These are phyloP conservation scores for Xylogone sp. DNA, from an alignment of 2,329 filamentous ascomycete species.

Conservation along the genomic window DNA sequence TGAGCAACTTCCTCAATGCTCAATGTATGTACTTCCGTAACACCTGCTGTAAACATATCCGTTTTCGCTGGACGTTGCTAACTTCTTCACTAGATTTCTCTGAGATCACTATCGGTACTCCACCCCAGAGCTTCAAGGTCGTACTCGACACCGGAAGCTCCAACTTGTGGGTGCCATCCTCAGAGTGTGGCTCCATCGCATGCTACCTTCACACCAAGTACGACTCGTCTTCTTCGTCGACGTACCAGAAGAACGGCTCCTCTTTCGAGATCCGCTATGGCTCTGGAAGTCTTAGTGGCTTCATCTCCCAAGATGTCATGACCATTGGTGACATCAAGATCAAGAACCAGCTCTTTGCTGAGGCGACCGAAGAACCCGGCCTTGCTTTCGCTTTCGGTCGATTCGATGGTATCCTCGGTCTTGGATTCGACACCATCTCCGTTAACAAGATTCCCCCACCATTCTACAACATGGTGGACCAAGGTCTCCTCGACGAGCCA, in stretches of 20 bases:
- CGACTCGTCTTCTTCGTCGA: conserved; percentile 82
- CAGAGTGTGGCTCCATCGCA: conserved; percentile 88
- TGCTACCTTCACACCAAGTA: conserved; percentile 98
- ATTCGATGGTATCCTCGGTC: conserved; percentile 94
- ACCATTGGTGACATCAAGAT: conserved; percentile 86
- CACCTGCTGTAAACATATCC: too few relatives aligned
- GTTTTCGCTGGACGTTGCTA: conserved; percentile 16
- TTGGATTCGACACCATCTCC: conserved; percentile 94
- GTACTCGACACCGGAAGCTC: conserved; percentile 98
- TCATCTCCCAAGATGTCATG: conserved; percentile 84
- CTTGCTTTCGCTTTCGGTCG: conserved; percentile 96
- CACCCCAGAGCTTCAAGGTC: conserved; percentile 95
- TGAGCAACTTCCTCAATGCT: conserved; percentile 97
- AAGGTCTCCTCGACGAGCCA: conserved; percentile 83
- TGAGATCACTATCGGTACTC: conserved; percentile 88
- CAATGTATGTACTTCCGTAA: conserved; percentile 70
- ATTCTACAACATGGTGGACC: conserved; percentile 93
- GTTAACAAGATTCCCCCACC: conserved; percentile 93
- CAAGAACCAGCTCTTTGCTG: conserved; percentile 89
- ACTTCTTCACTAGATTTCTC: conserved; percentile 71
- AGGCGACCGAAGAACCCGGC: conserved; percentile 92
- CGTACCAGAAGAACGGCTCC: conserved; percentile 91
- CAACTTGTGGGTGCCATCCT: conserved; percentile 96
- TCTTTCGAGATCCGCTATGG: conserved; percentile 93
- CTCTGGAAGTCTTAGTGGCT: conserved; percentile 89